A percentile compares a stretch with the other conserved stretches of the same genome.
Conservation (phyloP, 257 asterid genomes). For the Voacanga thouarsii region DNA sequence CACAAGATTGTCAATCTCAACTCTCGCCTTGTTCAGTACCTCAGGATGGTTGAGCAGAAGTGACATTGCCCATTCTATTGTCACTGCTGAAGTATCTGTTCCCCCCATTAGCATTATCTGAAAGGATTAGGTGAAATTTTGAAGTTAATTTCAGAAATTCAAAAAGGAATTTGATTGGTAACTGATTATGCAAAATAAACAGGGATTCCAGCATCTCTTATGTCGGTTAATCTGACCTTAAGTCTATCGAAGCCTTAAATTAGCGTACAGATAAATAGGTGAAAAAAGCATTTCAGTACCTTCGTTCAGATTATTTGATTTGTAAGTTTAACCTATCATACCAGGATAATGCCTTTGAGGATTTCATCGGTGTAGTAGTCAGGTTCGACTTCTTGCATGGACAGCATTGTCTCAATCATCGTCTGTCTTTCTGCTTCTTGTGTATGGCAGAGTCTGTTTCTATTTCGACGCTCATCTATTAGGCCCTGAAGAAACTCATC, state of each 20-base stretch:
- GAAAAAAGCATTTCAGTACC: not conserved
- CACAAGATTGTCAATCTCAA: slow-evolving; percentile 10
- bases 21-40: slow-evolving; percentile 13
- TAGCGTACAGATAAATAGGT: not conserved
- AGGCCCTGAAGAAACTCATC: slow-evolving; percentile 23
- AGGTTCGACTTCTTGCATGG: slow-evolving; percentile 13
- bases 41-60: slow-evolving; percentile 27
- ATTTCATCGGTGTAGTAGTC: slow-evolving; percentile 11
- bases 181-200: too few relatives aligned
- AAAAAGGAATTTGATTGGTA: not conserved
- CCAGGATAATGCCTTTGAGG: slow-evolving; percentile 18
- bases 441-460: not conserved
- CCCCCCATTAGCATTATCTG: slow-evolving; percentile 9
- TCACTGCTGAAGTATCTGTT: slow-evolving; percentile 15
- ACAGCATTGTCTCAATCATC: slow-evolving; percentile 4
- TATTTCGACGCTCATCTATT: slow-evolving; percentile 16
- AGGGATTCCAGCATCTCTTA: not conserved
- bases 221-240: not conserved
- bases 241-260: not conserved
- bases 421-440: not conserved
- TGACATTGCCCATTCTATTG: slow-evolving; percentile 21
- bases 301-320: not conserved
- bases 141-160: not conserved
- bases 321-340: not conserved
- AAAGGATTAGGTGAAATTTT: not conserved